Evolutionary conservation across 2,329 filamentous ascomycete species (phyloP).

Genomic region (Paraphaeosphaeria minitans): DNA sequence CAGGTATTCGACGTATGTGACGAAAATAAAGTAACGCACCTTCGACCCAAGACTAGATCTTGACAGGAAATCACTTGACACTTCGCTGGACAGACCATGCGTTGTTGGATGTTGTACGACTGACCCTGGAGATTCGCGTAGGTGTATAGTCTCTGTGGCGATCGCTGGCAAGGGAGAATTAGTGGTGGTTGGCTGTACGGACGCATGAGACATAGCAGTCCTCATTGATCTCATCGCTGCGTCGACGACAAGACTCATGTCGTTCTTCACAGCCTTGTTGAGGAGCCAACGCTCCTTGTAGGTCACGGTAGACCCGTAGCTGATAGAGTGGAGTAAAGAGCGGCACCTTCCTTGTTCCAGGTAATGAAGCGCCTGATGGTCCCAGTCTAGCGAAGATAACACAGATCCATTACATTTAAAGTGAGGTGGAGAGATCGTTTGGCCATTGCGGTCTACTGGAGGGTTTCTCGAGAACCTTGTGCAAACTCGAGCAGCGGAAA

Average conservation of each 20-base stretch:
- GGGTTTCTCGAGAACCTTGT: constrained; percentile 5
- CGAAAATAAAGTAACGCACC: background rate
- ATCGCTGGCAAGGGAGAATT: background rate
- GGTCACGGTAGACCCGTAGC: constrained; percentile 5
- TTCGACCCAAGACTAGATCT: background rate
- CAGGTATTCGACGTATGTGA: background rate
- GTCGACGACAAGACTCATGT: constrained; percentile 6
- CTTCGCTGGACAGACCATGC: background rate
- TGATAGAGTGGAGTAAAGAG: constrained; percentile 15
- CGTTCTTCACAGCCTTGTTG: background rate
- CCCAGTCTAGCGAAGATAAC: constrained; percentile 11
- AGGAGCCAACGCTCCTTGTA: constrained; percentile 5
- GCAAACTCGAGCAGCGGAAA: constrained; percentile 18
- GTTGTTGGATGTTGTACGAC: background rate
- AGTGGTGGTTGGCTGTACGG: background rate
- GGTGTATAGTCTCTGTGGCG: background rate
- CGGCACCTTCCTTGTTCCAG: constrained; percentile 16
- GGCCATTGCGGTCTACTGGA: background rate
- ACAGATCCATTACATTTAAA: constrained; percentile 5
- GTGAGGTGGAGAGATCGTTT: background rate
- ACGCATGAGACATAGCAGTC: background rate
- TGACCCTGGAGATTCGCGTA: background rate
- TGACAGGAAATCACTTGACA: background rate
- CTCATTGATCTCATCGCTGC: constrained; percentile 7
- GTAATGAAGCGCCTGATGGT: constrained; percentile 16